Percentiles rank a stretch among this genome's conserved stretches.
Conservation (phyloP, 2,329 filamentous ascomycete genomes). For the Colletotrichum caudatum region DNA sequence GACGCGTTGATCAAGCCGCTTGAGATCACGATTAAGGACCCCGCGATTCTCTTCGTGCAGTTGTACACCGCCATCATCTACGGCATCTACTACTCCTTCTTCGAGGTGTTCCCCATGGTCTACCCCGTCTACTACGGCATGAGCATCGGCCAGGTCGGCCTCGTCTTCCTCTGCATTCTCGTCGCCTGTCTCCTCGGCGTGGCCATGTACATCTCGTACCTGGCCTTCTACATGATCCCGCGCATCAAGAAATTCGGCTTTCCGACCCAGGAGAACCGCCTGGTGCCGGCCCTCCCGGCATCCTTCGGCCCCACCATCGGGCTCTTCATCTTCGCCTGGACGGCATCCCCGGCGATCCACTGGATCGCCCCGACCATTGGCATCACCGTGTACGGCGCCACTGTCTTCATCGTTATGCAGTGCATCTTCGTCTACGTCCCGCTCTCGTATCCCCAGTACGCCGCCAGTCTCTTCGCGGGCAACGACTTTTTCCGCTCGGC, state of each 20-base stretch:
- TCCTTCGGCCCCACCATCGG: constrained; percentile 67
- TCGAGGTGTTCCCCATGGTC: constrained; percentile 75
- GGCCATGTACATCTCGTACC: constrained; percentile 62
- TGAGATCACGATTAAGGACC: constrained; percentile 71
- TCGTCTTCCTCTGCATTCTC: constrained; percentile 71
- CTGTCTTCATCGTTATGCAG: constrained; percentile 68
- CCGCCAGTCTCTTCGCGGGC: constrained; percentile 69
- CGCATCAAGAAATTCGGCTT: constrained; percentile 62
- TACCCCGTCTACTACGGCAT: constrained; percentile 71
- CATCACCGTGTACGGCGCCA: constrained; percentile 65
- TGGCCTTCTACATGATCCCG: constrained; percentile 64
- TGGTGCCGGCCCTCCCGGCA: constrained; percentile 66
- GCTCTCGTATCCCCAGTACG: constrained; percentile 66
- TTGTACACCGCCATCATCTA: constrained; percentile 73
- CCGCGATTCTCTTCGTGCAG: constrained; percentile 71
- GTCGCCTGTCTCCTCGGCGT: constrained; percentile 68
- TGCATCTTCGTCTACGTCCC: constrained; percentile 72
- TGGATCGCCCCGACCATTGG: constrained; percentile 70
- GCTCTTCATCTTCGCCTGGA: constrained; percentile 73
- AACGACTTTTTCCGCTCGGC: constrained; percentile 71
- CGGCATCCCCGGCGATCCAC: constrained; percentile 61
- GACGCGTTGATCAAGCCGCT: constrained; percentile 72
- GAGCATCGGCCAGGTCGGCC: constrained; percentile 67
- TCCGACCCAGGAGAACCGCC: constrained; percentile 64
- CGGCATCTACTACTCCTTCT: constrained; percentile 72